Evolutionary conservation across 306 rosid species (phyloP).

Genomic region (Albizia julibrissin): DNA sequence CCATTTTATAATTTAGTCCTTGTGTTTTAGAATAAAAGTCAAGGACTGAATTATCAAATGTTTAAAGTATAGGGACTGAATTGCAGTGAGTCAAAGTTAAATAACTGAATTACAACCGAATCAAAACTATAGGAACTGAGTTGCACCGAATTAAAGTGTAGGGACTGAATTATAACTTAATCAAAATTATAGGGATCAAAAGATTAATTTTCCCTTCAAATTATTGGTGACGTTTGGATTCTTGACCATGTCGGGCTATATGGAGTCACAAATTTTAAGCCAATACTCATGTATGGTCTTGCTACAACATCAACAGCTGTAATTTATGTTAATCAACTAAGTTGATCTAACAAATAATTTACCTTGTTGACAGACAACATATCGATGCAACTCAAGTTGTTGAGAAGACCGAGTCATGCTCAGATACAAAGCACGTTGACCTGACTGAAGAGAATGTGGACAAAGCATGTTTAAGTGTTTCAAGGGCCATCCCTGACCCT

Average conservation of each 20-base stretch:
- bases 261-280: not conserved
- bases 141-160: no score
- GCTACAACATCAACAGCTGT: not conserved
- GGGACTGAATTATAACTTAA: no score
- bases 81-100: no score
- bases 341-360: conserved; percentile 27
- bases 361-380: conserved; percentile 68
- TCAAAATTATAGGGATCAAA: no score
- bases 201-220: no score
- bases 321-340: not conserved
- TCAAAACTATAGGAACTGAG: no score
- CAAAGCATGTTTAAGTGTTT: conserved; percentile 91
- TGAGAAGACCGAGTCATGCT: conserved; percentile 84
- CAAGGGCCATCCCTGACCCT: conserved; percentile 63
- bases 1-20: no score
- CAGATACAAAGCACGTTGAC: conserved; percentile 91
- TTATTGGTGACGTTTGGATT: not conserved
- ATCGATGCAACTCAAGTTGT: conserved; percentile 73
- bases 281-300: not conserved
- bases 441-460: conserved; percentile 85
- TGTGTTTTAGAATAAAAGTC: no score
- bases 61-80: no score
- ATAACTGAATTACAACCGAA: no score
- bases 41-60: no score
- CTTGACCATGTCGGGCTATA: not conserved